These are phyloP conservation scores for Scorias spongiosa DNA, from an alignment of 2,329 filamentous ascomycete genomes.

Conservation along the genomic window DNA sequence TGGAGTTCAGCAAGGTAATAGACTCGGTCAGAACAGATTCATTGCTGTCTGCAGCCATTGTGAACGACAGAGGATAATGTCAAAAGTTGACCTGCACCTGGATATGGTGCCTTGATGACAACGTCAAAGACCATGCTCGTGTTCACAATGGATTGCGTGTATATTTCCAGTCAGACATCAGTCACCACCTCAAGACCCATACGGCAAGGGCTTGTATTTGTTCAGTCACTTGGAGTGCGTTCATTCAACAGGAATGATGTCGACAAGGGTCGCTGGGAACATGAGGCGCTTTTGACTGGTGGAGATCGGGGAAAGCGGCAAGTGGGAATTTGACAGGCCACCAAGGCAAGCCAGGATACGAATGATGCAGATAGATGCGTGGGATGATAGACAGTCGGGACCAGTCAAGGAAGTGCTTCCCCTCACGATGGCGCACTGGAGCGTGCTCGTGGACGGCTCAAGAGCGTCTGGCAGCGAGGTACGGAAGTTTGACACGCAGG, in stretches of 20 bases:
- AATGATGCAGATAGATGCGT: background rate
- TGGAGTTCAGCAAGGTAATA: constrained; percentile 30
- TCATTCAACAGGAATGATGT: too few species aligned
- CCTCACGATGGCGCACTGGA: background rate
- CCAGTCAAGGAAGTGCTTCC: background rate
- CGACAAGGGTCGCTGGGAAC: too few species aligned
- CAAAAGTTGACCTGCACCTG: constrained; percentile 15
- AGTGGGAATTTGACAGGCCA: too few species aligned
- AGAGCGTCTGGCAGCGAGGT: background rate
- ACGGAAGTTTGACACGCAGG: background rate
- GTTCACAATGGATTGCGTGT: background rate
- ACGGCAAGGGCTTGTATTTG: too few species aligned
- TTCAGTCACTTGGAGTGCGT: too few species aligned
- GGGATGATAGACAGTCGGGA: background rate
- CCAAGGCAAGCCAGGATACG: too few species aligned
- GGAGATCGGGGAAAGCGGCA: too few species aligned
- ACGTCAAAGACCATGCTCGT: constrained; percentile 16
- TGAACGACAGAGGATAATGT: background rate
- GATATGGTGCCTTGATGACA: constrained; percentile 10
- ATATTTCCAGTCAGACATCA: too few species aligned
- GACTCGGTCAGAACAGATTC: constrained; percentile 17
- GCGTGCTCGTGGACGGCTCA: too few species aligned
- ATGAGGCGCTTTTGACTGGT: too few species aligned
- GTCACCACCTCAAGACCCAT: too few species aligned
- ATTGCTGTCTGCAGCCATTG: background rate